These are phyloP conservation scores for Calocera viscosa DNA, from an alignment of 768 basidiomycete genomes.

Conservation along the genomic window DNA sequence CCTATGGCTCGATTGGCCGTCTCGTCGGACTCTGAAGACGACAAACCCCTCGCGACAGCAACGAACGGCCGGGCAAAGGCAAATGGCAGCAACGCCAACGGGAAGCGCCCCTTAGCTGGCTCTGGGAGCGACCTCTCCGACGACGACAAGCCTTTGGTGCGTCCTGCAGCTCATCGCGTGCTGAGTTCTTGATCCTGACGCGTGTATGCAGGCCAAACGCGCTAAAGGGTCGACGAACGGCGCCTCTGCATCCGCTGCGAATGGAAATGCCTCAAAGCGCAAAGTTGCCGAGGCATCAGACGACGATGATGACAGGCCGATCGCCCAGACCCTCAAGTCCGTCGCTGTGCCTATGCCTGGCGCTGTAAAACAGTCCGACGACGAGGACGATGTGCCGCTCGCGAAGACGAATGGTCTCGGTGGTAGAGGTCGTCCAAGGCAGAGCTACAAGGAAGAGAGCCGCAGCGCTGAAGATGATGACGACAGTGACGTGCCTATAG, in stretches of 20 bases:
- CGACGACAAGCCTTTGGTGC: conserved; percentile 11
- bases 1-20: background rate
- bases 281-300: conserved; percentile 9
- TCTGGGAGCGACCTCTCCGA: conserved; percentile 8
- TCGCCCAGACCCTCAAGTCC: background rate
- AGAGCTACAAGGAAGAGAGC: conserved; percentile 24
- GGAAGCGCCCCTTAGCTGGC: conserved; percentile 7
- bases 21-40: conserved; percentile 39
- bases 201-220: background rate
- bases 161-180: background rate
- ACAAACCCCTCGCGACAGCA: conserved; percentile 34
- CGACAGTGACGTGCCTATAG: conserved; percentile 17
- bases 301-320: conserved; percentile 12
- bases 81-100: conserved; percentile 8
- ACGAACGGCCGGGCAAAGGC: background rate
- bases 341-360: conserved; percentile 31
- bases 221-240: background rate
- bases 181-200: background rate
- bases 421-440: conserved; percentile 30
- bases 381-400: conserved; percentile 29
- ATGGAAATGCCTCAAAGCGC: background rate
- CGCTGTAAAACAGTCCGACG: conserved; percentile 28
- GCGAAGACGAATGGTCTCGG: conserved; percentile 31
- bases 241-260: background rate
- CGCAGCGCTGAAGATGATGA: conserved; percentile 8